Evolutionary conservation across 2,329 filamentous ascomycete genomes (phyloP), one percentile per base, ranked within the genome.

Genomic region (Aureobasidium sp.): DNA sequence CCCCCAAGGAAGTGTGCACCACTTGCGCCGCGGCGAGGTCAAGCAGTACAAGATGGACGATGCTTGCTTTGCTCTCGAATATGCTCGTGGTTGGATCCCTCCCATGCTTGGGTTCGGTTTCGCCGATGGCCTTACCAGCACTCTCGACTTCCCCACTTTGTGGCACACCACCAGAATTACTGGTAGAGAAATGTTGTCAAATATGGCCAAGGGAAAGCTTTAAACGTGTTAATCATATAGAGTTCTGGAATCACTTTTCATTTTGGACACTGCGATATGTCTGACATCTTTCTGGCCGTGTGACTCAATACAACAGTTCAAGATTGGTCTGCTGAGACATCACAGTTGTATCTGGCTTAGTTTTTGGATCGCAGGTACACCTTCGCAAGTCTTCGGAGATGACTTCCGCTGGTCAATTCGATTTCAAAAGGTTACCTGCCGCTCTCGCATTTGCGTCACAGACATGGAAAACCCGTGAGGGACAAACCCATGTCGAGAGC

Each of bases 31-130:
- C 64, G 89, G 89, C 67, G 76, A 79, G 63, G 87, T 87, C 63
- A 91, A 90, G 82, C 90, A 94, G 82, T 93, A 93, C 78, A 85
- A 83, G 77, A 91, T 92, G 87, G 84, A 88, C 64, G 82, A 82
- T 62, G 79, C 77, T 63, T 91, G 88, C 79, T 92, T 91, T 76
- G 90, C 90, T 59, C 81, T 94, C 68, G 90, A 93, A 80, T 90
- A 92, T 75, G 89, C 89, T 50, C 81, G 87, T 67, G 91, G 91
- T 66, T 96, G 90, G 90, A 95, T 96, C 75, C 91, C 91, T 50
- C 89, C 89, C 62, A 96, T 96, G 91, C 79, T 96, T 57, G 88
- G 89, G 74, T 96, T 96, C 74, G 91, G 91, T 64, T 93, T 88
- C 73, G 89, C 90, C 65, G 91, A 96, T 75, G 85, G 84, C 50